A percentile compares a stretch with the other conserved stretches of the same genome.
Conservation (phyloP, 306 rosid species). For the Cicer yamashitae region DNA sequence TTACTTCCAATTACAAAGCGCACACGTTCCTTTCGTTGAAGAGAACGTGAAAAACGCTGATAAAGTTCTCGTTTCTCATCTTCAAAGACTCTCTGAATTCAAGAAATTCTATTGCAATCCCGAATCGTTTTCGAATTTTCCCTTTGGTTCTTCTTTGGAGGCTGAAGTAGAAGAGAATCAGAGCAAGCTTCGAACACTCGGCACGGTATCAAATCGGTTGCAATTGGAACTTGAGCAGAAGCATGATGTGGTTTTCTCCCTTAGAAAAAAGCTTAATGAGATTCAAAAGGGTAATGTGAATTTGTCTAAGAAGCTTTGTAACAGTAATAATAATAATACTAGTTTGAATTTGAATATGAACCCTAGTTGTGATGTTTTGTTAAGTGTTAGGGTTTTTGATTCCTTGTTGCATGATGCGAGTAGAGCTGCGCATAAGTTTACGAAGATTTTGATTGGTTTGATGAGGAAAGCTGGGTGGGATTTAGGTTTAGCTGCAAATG, state of each 20-base stretch:
- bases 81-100: slow-evolving; percentile 77
- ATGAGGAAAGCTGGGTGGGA: slow-evolving; percentile 96
- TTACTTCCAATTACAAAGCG: slow-evolving; percentile 82
- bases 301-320: slow-evolving; percentile 67
- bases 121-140: slow-evolving; percentile 47
- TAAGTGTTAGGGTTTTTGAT: slow-evolving; percentile 79
- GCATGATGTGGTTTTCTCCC: slow-evolving; percentile 70
- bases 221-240: slow-evolving; percentile 83
- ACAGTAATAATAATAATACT: slow-evolving; percentile 23
- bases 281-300: slow-evolving; percentile 65
- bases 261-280: slow-evolving; percentile 63
- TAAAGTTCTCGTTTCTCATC: slow-evolving; percentile 81
- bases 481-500: slow-evolving; percentile 77
- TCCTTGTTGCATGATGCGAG: slow-evolving; percentile 76
- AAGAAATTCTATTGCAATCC: slow-evolving; percentile 60
- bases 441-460: slow-evolving; percentile 79
- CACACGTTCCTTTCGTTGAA: slow-evolving; percentile 85
- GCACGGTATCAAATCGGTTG: slow-evolving; percentile 81
- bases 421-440: slow-evolving; percentile 72
- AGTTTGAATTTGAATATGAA: slow-evolving; percentile 38
- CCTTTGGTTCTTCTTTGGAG: slow-evolving; percentile 75
- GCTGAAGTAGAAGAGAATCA: slow-evolving; percentile 95
- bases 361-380: slow-evolving; percentile 68
- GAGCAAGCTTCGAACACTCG: slow-evolving; percentile 83
- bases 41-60: slow-evolving; percentile 73